These are phyloP conservation scores for Malus sylvestris DNA, from an alignment of 306 rosid species.

Conservation along the genomic window DNA sequence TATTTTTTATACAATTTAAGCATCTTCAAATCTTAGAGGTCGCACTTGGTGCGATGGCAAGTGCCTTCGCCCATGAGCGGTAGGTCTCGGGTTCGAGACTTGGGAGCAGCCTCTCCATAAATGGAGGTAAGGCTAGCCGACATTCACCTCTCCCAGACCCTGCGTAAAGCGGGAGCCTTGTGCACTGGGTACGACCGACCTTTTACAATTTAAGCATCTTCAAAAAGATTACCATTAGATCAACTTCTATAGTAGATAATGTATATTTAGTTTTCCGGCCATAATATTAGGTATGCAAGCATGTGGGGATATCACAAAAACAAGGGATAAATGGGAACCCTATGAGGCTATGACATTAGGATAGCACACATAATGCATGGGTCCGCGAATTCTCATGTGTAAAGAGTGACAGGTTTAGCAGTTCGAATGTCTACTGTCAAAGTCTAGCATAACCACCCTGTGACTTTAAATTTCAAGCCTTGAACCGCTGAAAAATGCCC, in stretches of 20 bases:
- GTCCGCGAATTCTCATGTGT: not conserved
- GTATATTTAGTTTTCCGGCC: not conserved
- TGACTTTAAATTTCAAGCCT: not conserved
- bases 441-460: not conserved
- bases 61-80: too few species aligned
- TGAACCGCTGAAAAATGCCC: not conserved
- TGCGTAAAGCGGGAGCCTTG: too few species aligned
- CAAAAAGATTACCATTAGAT: not conserved
- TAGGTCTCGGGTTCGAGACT: too few species aligned
- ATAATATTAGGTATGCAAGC: not conserved
- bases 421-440: not conserved
- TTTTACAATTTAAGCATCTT: not conserved
- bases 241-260: not conserved
- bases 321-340: not conserved
- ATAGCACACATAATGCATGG: not conserved
- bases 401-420: not conserved
- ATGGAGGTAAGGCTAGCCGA: too few species aligned
- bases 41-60: too few species aligned
- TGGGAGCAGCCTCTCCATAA: too few species aligned
- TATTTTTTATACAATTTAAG: not conserved
- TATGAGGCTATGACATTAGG: not conserved
- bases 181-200: too few species aligned
- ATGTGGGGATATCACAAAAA: not conserved
- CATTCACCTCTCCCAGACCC: too few species aligned
- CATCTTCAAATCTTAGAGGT: not conserved